phyloP scores from a whole-genome alignment of 768 basidiomycete genomes.

The Naematelia aurantialba region DNA sequence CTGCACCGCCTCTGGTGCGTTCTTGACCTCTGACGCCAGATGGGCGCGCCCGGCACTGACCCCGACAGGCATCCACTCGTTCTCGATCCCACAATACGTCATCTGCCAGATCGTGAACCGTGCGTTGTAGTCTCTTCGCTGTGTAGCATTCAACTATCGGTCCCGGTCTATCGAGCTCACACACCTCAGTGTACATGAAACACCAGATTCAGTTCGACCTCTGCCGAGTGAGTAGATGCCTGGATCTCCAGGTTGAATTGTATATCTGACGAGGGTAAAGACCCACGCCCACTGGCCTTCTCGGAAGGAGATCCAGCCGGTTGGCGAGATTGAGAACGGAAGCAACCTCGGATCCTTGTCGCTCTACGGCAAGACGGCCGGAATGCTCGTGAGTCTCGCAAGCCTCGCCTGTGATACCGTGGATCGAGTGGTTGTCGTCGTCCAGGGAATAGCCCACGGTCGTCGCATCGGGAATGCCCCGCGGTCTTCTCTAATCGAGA shows the following conservation, averaged over 20 bases:
- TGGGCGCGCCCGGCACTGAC: not conserved
- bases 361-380: conserved; percentile 46
- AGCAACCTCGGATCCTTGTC: conserved; percentile 8
- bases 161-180: too few species aligned
- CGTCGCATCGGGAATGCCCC: too few species aligned
- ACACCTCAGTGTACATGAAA: conserved; percentile 21
- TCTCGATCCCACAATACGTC: conserved; percentile 44
- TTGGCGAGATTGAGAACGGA: conserved; percentile 12
- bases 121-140: conserved; percentile 13
- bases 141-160: too few species aligned
- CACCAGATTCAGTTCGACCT: conserved; percentile 16
- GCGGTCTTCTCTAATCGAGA: not conserved
- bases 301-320: not conserved
- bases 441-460: too few species aligned
- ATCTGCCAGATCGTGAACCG: conserved; percentile 35
- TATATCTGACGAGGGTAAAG: not conserved
- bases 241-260: not conserved
- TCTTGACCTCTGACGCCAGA: not conserved
- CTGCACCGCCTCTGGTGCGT: conserved; percentile 30
- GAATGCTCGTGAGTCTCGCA: conserved; percentile 38
- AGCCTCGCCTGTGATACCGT: too few species aligned
- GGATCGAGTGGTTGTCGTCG: too few species aligned
- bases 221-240: conserved; percentile 8
- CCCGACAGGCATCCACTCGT: conserved; percentile 44
- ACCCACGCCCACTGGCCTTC: not conserved